Base-by-base conservation (phyloP, 1,139 yeast genomes). In the Martiniozyma asiatica region DNA sequence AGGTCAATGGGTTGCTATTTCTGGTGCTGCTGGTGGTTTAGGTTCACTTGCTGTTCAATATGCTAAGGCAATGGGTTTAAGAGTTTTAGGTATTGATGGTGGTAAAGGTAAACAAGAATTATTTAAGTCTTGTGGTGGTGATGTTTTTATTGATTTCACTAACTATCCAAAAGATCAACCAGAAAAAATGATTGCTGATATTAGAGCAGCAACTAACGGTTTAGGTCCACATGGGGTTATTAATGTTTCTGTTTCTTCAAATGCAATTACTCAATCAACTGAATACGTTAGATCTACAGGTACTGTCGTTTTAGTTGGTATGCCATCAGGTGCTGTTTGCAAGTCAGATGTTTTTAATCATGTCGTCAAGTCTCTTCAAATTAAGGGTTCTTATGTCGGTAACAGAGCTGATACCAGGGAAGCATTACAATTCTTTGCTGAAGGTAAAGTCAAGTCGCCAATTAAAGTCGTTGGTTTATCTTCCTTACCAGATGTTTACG, bases 21-120 rank as follows among this genome's bases (percentile, higher is more conserved):
- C 82, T 39, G 92, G 93, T 58, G 87, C 87, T 34, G 84, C 75
- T 50, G 87, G 93, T 56, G 93, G 92, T 47, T 67, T 80, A 48
- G 93, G 93, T 39, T 69, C 85, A 30, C 61, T 79, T 39, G 89
- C 87, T 36, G 64, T 80, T 46, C 89, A 79, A 58, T 79, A 75
- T 59, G 92, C 87, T 38, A 69, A 63, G 55, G 87, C 85, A 38
- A 74, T 80, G 82, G 92, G 92, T 44, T 66, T 62, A 57, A 67
- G 87, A 53, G 85, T 77, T 35, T 39, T 78, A 34, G 89, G 73
- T 45, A 76, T 80, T 45, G 92, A 80, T 47, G 76, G 80, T 46
- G 84, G 85, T 50, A 73, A 52, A 15, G 80, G 61, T 32, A 79
- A 79, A 65, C 68, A 62, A 35, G 62, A 56, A 33, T 61, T 74